A percentile compares a stretch with the other conserved stretches of the same genome.
Evolutionary conservation across 2,329 filamentous ascomycete genomes (phyloP).

Genomic region (Exophiala mesophila): DNA sequence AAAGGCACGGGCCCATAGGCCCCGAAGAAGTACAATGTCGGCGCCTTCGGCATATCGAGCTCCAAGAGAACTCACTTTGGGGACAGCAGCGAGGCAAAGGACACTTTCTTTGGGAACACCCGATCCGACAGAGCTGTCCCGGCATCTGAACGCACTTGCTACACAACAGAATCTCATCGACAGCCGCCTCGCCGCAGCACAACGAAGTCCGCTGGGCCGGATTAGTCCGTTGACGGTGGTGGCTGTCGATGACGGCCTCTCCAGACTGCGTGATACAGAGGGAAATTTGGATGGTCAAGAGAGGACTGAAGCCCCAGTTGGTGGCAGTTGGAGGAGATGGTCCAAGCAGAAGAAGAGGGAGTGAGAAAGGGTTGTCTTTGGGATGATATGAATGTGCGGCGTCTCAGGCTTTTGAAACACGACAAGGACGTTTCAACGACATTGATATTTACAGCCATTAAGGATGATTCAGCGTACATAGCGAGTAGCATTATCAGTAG

Average conservation of each 20-base stretch:
- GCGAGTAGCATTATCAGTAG: too few species aligned
- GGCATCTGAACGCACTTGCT: conserved; percentile 4
- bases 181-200: conserved; percentile 1
- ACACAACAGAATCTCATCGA: conserved; percentile 4
- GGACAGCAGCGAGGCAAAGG: background rate
- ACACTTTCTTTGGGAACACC: background rate
- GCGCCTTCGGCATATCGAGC: background rate
- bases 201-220: conserved; percentile 19
- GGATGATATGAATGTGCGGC: too few species aligned
- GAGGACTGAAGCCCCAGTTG: too few species aligned
- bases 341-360: too few species aligned
- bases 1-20: background rate
- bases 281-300: too few species aligned
- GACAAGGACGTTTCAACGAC: too few species aligned
- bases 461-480: too few species aligned
- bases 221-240: conserved; percentile 19
- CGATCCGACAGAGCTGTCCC: conserved; percentile 3
- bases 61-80: background rate
- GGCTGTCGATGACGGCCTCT: conserved; percentile 9
- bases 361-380: too few species aligned
- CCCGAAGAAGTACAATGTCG: background rate
- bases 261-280: background rate
- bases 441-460: too few species aligned
- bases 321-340: too few species aligned
- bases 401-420: too few species aligned